Evolutionary conservation across 441 rosid genomes (phyloP).

Genomic region (Omphalea diandra): DNA sequence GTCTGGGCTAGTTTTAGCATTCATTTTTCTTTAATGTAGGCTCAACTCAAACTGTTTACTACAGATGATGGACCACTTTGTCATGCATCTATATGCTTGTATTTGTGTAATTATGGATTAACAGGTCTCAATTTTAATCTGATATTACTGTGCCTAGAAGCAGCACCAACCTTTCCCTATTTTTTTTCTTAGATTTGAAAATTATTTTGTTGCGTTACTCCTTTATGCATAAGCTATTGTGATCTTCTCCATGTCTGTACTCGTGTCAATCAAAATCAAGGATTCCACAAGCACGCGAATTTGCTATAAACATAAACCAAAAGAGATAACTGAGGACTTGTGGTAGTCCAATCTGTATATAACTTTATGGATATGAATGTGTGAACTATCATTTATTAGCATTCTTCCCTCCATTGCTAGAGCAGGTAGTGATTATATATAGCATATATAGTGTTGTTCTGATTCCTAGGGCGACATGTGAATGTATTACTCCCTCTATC

Average conservation of each 20-base stretch:
- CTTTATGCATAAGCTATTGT: not conserved
- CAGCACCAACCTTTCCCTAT: not conserved
- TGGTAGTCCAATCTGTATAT: too few species aligned
- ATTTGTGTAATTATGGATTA: not conserved
- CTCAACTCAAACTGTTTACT: not conserved
- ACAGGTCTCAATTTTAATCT: not conserved
- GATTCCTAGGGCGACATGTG: not conserved
- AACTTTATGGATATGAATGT: not conserved
- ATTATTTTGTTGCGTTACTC: not conserved
- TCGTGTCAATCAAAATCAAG: not conserved
- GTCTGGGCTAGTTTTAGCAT: not conserved
- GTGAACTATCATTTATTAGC: not conserved
- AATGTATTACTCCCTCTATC: too few species aligned
- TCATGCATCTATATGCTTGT: not conserved
- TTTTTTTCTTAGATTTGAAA: not conserved
- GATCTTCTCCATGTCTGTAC: not conserved
- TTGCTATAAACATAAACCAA: too few species aligned
- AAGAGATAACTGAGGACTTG: too few species aligned
- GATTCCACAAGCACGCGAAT: too few species aligned
- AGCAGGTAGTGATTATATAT: not conserved
- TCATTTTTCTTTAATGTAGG: not conserved
- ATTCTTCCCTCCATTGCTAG: not conserved
- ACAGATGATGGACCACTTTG: not conserved
- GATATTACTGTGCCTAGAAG: not conserved
- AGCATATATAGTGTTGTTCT: not conserved